Base-by-base conservation (phyloP, 306 rosid species). In the Dicorynia guianensis region DNA sequence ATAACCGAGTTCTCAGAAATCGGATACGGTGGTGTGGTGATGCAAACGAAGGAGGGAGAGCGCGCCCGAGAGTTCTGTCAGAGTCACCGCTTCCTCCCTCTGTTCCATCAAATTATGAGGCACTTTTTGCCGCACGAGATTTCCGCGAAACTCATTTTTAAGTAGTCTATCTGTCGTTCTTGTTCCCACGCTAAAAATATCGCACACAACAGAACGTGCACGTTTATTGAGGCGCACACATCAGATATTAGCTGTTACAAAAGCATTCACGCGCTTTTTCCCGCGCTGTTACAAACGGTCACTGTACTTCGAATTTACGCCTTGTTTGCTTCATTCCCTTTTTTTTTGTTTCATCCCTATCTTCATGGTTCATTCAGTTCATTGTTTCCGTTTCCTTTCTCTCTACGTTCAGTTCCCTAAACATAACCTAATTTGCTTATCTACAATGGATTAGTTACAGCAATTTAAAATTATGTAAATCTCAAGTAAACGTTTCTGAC, bases 31-130 rank as follows among this genome's bases (percentile, higher is more conserved):
- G 64, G 54, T 0, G 18, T 7, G 64, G 54, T 20, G 74, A 44
- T 76, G 66, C 38, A 54, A 9, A 67, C 20, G 13, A 48, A 50
- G 71, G 77, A 71, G 71, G 40, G 40, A 60, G 72, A 61, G 62
- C 9, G n/a, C 9, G 55, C 33, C 33, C 8, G 69, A 59, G 67
- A 39, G 40, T 8, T 38, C 17, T 6, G 13, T 7, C 35, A 40
- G 50, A 36, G 4, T 50, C 17, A 5, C 67, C 65, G 64, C 13
- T 57, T 15, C 54, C 18, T 47, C 53, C 14, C 63, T 67, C 54
- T 33, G 18, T 30, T 8, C 12, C 78, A 44, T 3, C 65, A 54
- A 38, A 20, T 33, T 57, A 6, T 1, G 7, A 73, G 17, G 17
- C 39, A 46, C 58, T n/a, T 33, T 30, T 38, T 52, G 5, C 30